These are phyloP conservation scores for Inga oerstediana DNA, from an alignment of 306 rosid species.

Conservation along the genomic window DNA sequence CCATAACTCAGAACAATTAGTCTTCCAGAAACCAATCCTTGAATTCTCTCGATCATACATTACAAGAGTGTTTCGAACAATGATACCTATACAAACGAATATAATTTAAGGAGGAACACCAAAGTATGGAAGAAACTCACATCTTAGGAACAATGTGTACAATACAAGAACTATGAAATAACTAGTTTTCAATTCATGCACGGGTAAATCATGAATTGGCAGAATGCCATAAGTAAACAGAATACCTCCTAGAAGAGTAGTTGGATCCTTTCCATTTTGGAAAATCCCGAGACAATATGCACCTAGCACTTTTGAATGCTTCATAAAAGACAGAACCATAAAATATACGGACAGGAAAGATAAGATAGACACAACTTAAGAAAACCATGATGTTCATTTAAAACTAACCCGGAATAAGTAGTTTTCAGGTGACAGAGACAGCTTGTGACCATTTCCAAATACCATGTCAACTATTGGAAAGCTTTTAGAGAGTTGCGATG, in stretches of 20 bases:
- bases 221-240: slow-evolving; percentile 23
- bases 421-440: slow-evolving; percentile 89
- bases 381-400: slow-evolving; percentile 19
- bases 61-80: slow-evolving; percentile 94
- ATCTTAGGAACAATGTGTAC: slow-evolving; percentile 10
- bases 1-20: slow-evolving; percentile 96
- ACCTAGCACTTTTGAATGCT: slow-evolving; percentile 91
- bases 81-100: slow-evolving; percentile 59
- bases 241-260: slow-evolving; percentile 97
- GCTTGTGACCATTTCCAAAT: slow-evolving; percentile 74
- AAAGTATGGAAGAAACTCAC: slow-evolving; percentile 23
- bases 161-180: slow-evolving; percentile 27
- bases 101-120: slow-evolving; percentile 2
- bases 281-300: slow-evolving; percentile 95
- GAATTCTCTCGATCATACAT: slow-evolving; percentile 81
- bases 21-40: slow-evolving; percentile 95
- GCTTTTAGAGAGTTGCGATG: slow-evolving; percentile 56
- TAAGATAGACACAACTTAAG: slow-evolving; percentile 18
- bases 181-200: neutral
- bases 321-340: slow-evolving; percentile 39
- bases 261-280: slow-evolving; percentile 81
- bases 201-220: slow-evolving; percentile 25
- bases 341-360: slow-evolving; percentile 32
- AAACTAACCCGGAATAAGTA: slow-evolving; percentile 83
- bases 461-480: slow-evolving; percentile 95